Evolutionary conservation across 2,329 filamentous ascomycete species (phyloP).

Genomic region (Atkinsonella texensis): DNA sequence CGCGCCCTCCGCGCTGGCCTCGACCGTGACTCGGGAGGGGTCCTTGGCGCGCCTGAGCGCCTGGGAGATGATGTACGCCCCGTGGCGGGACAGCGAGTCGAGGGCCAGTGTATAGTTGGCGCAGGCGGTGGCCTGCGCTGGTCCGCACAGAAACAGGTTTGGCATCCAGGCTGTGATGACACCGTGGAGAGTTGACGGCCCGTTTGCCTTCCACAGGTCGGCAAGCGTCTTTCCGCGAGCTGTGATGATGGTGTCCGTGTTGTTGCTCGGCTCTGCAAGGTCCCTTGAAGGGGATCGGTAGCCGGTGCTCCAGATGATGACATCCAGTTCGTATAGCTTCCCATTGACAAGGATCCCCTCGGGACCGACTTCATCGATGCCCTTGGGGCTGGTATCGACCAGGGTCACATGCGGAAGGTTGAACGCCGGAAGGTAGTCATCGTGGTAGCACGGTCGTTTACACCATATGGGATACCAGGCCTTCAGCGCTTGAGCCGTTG

Average conservation of each 20-base stretch:
- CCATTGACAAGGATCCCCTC: conserved; percentile 34
- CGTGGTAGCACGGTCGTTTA: conserved; percentile 51
- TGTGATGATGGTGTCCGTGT: conserved; percentile 16
- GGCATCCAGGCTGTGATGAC: conserved; percentile 36
- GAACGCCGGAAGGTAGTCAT: conserved; percentile 46
- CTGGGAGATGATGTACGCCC: conserved; percentile 24
- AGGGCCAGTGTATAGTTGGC: conserved; percentile 26
- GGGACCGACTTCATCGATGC: conserved; percentile 33
- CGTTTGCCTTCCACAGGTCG: conserved; percentile 29
- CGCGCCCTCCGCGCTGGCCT: conserved; percentile 22
- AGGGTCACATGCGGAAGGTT: conserved; percentile 47
- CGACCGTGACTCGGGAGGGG: conserved; percentile 19
- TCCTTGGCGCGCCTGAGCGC: conserved; percentile 12
- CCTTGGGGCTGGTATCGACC: conserved; percentile 45
- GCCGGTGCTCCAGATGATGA: conserved; percentile 21
- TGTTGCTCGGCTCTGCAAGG: conserved; percentile 15
- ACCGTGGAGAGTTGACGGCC: conserved; percentile 40
- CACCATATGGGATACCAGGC: conserved; percentile 51
- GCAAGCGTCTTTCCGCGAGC: conserved; percentile 34
- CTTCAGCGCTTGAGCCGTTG: conserved; percentile 39
- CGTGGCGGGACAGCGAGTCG: conserved; percentile 26
- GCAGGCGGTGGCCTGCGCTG: conserved; percentile 27
- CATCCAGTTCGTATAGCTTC: conserved; percentile 34
- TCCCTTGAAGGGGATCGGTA: conserved; percentile 20
- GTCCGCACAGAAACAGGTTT: conserved; percentile 38